A percentile compares a stretch with the other conserved stretches of the same genome.
These are phyloP conservation scores for Amorphotheca resinae DNA, from an alignment of 495 filamentous ascomycete species.

Conservation along the genomic window DNA sequence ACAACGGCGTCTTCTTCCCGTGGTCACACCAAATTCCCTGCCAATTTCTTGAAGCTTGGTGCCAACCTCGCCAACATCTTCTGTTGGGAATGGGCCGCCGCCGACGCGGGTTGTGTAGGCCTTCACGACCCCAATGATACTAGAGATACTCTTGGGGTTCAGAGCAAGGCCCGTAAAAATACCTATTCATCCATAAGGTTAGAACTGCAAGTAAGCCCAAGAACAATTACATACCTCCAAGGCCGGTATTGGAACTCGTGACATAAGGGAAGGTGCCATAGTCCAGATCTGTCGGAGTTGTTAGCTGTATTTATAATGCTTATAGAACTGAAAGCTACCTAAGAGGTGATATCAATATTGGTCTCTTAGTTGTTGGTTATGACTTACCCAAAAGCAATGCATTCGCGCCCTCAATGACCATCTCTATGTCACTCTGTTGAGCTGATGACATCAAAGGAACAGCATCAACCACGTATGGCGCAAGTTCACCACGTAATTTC, in stretches of 20 bases:
- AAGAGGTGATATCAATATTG: no score
- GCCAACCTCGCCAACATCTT: conserved; percentile 49
- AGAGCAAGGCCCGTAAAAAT: conserved; percentile 12
- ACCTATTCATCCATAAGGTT: no score
- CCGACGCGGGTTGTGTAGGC: conserved; percentile 66
- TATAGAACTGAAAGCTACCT: no score
- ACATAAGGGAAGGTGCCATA: conserved; percentile 79
- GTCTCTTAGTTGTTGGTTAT: no score
- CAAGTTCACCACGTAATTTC: conserved; percentile 53
- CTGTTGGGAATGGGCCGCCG: conserved; percentile 74
- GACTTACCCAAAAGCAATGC: conserved; percentile 74
- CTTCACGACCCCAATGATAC: conserved; percentile 78
- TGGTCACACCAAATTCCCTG: conserved; percentile 37
- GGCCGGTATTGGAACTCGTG: conserved; percentile 49
- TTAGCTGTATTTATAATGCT: no score
- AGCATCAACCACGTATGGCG: conserved; percentile 57
- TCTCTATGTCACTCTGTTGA: conserved; percentile 45
- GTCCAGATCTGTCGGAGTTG: no score
- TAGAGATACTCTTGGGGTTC: conserved; percentile 27
- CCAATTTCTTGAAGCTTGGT: conserved; percentile 35
- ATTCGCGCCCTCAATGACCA: conserved; percentile 81
- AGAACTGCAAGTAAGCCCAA: no score
- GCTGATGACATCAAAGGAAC: conserved; percentile 43
- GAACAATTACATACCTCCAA: conserved; percentile 66
- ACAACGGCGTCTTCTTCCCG: conserved; percentile 37